Evolutionary conservation across 768 basidiomycete species (phyloP), one percentile per base, ranked within the genome.

Genomic region (Guyanaporus albipodus): DNA sequence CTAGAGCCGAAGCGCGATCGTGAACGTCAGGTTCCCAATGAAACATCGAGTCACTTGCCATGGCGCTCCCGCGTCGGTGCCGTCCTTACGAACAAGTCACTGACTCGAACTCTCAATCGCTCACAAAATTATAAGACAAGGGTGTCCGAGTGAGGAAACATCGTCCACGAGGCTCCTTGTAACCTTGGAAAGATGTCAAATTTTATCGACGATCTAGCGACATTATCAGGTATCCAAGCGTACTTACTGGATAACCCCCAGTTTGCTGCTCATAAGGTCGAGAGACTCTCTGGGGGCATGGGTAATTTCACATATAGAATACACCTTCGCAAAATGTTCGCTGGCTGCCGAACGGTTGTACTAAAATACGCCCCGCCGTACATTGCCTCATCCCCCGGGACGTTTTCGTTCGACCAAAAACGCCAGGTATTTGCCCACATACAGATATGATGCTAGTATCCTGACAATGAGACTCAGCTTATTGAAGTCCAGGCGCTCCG

Each of bases 261-360:
- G 34, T 84, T 79, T 55, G 70, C 74, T 14, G 69, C 72, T 47
- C 60, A 62, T 21, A 58, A 55, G 4, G 66, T 76, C 21, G 61
- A 60, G 6, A 50, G 60, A 8, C 70, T 85, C 19, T 62, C 68
- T 4, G 84, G 83, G 2, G 84, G 84, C 6, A 41, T 26, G 18
- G 70, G 69, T 24, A 85, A 83, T 62, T 85, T 74, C 60, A 60
- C 72, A n/a, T 86, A 72, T 58, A 74, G 84, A 24, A 56, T 85
- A n/a, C 58, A 59, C 26, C 69, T 83, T 34, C 52, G 50, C 14
- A 50, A 39, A 27, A 69, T 72, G 8, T 66, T 75, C 46, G 57
- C 71, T 29, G 78, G 75, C 0, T 63, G 56, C 4, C 47, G 58
- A 40, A 82, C 79, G 4, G 58, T 81, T 11, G 69, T 86, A 24